phyloP scores from a whole-genome alignment of 2,329 filamentous ascomycete genomes.

The Cladosporium sp. region DNA sequence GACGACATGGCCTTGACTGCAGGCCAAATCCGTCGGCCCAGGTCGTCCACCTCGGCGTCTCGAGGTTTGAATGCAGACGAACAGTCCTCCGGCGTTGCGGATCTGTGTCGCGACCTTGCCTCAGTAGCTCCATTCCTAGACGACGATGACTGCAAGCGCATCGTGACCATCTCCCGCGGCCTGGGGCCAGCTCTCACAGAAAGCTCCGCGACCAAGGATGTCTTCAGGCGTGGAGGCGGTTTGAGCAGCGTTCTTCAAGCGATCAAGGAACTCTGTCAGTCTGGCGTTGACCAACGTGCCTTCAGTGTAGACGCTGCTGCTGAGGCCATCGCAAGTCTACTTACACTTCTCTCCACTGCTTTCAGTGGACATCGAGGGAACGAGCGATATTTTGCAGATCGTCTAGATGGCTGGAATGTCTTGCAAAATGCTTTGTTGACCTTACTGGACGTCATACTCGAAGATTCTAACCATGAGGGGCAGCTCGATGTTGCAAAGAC shows the following conservation, averaged over 20 bases:
- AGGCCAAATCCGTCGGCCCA: conserved; percentile 20
- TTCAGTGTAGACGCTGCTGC: neutral
- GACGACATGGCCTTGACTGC: conserved; percentile 25
- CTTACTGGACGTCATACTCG: neutral
- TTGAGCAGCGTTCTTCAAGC: conserved; percentile 2
- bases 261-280: conserved; percentile 12
- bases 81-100: conserved; percentile 21
- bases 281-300: neutral
- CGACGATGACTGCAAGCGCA: conserved; percentile 6
- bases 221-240: conserved; percentile 28
- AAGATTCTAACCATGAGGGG: neutral
- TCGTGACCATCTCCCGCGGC: neutral
- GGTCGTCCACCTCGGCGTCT: conserved; percentile 22
- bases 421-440: neutral
- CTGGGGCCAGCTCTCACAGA: conserved; percentile 4
- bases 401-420: conserved; percentile 65
- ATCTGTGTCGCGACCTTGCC: conserved; percentile 21
- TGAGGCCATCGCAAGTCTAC: conserved; percentile 14
- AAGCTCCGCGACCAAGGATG: conserved; percentile 21
- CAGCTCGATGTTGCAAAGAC: neutral
- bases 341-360: conserved; percentile 63
- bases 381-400: conserved; percentile 75
- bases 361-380: conserved; percentile 81
- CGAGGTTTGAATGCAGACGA: conserved; percentile 26
- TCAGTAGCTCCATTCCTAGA: neutral